These are phyloP conservation scores for Adansonia rubrostipa DNA, from an alignment of 441 rosid species.

Conservation along the genomic window DNA sequence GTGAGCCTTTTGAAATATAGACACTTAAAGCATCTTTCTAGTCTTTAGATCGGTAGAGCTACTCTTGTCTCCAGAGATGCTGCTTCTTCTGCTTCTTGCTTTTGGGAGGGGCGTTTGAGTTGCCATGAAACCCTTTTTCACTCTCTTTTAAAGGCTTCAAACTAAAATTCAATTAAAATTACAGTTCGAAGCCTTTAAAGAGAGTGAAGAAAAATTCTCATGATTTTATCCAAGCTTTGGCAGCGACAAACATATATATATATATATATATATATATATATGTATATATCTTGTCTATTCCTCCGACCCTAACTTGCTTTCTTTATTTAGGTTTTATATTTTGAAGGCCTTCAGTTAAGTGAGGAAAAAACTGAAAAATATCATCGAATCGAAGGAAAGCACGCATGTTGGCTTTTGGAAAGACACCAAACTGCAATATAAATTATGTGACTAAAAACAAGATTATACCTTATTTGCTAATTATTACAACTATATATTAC, in stretches of 20 bases:
- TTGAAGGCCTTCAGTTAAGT: neutral
- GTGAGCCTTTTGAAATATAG: neutral
- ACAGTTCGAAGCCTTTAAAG: constrained; percentile 23
- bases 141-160: constrained; percentile 39
- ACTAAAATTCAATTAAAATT: neutral
- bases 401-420: neutral
- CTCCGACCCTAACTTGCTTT: too few species aligned
- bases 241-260: too few species aligned
- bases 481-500: neutral
- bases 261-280: too few species aligned
- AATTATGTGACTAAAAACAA: neutral
- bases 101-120: neutral
- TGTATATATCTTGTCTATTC: too few species aligned
- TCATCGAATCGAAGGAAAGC: neutral
- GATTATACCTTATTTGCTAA: neutral
- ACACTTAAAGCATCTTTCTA: too few species aligned
- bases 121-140: constrained; percentile 19
- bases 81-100: too few species aligned
- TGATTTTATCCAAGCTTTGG: neutral
- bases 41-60: too few species aligned
- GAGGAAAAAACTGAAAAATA: neutral
- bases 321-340: too few species aligned
- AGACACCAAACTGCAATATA: neutral
- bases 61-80: too few species aligned
- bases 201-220: constrained; percentile 34